Conservation (phyloP, 768 basidiomycete species). For the Termitomyces sp. region DNA sequence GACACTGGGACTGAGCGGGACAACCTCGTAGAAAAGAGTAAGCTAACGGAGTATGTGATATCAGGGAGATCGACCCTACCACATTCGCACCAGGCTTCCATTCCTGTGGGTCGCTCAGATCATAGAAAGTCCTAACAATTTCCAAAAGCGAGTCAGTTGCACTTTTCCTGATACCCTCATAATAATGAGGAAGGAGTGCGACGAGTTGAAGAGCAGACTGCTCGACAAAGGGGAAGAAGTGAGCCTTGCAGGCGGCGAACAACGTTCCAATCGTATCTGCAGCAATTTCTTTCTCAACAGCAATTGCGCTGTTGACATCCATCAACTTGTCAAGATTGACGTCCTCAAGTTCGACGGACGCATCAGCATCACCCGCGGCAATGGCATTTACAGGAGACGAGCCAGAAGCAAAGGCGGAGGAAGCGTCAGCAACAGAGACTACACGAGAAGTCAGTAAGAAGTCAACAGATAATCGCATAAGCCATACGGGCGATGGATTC, state of each 20-base stretch:
- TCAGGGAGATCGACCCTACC: slow-evolving; percentile 33
- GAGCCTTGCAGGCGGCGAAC: slow-evolving; percentile 72
- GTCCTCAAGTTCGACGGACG: slow-evolving; percentile 68
- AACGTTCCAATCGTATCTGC: slow-evolving; percentile 92
- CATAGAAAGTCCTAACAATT: slow-evolving; percentile 88
- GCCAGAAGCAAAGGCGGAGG: slow-evolving; percentile 67
- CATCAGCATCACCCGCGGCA: slow-evolving; percentile 47
- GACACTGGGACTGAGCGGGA: slow-evolving; percentile 60
- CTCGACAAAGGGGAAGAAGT: slow-evolving; percentile 93
- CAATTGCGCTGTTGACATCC: slow-evolving; percentile 92
- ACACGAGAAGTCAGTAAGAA: slow-evolving; percentile 1
- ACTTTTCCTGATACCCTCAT: slow-evolving; percentile 95
- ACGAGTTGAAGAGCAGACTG: slow-evolving; percentile 73
- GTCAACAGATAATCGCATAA: not conserved
- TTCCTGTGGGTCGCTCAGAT: slow-evolving; percentile 73
- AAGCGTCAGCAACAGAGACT: slow-evolving; percentile 51
- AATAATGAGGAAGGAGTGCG: slow-evolving; percentile 81
- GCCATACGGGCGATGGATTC: slow-evolving; percentile 36
- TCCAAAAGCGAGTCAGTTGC: slow-evolving; percentile 84
- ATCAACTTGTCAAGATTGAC: slow-evolving; percentile 82
- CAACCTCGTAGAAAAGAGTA: slow-evolving; percentile 22
- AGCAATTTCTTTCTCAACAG: slow-evolving; percentile 99
- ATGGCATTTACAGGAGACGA: slow-evolving; percentile 69
- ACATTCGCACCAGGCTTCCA: slow-evolving; percentile 73
- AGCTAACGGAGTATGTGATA: not conserved